phyloP scores from a whole-genome alignment of 129 eudicot species.

The Dittrichia graveolens region DNA sequence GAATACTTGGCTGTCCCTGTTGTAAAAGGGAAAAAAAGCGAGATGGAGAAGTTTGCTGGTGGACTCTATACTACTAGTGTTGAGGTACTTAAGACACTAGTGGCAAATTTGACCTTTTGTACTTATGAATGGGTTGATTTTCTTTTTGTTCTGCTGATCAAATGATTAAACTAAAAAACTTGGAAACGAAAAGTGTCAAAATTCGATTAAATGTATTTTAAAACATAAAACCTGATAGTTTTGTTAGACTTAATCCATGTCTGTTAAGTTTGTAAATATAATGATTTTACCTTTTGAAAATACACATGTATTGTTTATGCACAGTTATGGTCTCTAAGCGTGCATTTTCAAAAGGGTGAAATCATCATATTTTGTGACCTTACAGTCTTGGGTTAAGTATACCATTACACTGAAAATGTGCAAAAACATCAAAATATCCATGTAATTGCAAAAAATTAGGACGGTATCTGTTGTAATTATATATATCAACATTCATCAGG shows the following conservation, averaged over 20 bases:
- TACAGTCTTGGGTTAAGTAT: too few species aligned
- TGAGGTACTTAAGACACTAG: conserved; percentile 54
- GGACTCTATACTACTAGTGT: conserved; percentile 87
- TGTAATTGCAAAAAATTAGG: background rate
- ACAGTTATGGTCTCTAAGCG: too few species aligned
- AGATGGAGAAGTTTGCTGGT: conserved; percentile 92
- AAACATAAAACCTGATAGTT: background rate
- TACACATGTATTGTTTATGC: too few species aligned
- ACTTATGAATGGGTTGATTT: background rate
- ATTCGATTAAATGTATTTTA: background rate
- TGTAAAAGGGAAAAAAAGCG: conserved; percentile 86
- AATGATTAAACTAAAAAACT: background rate
- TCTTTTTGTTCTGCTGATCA: background rate
- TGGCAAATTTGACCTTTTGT: too few species aligned
- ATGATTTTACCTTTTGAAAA: too few species aligned
- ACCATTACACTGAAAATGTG: background rate
- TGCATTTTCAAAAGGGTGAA: too few species aligned
- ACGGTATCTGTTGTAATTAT: background rate
- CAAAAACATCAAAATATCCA: background rate
- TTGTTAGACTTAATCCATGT: too few species aligned
- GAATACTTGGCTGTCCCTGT: conserved; percentile 87
- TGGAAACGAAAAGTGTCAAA: background rate
- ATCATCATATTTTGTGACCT: too few species aligned
- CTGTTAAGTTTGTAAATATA: too few species aligned
- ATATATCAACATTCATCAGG: too few species aligned